Evolutionary conservation across 106 monocot genomes (phyloP), one percentile per base, ranked within the genome.

Genomic region (Phalaenopsis aphrodite): DNA sequence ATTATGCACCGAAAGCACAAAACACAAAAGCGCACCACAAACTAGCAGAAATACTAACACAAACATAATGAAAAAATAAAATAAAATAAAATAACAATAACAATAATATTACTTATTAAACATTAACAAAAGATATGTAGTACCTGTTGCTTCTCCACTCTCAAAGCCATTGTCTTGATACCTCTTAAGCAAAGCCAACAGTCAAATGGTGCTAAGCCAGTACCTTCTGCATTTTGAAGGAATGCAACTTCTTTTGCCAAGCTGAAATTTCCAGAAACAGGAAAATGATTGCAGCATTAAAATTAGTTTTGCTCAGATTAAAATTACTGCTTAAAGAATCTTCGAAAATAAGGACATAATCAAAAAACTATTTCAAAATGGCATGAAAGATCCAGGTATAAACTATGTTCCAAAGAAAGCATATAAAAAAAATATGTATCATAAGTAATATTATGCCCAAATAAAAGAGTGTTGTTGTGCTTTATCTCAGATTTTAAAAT

Each of bases 71-170:
- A 69, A 14, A 37, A 21, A 69, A 39, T 14, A 38, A 30, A 30
- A 30, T 30, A 30, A 30, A 30, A 30, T 30, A 30, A 30, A 30
- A 69, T 10, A 69, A 39, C 38, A 69, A 69, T 69, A 69, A 3
- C 38, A 69, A 69, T 38, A 69, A 69, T 39, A 39, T 37, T 69
- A 39, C 11, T 69, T 24, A 18, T 66, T 5, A 66, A 24, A 30
- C n/a, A 66, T 66, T 37, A 69, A 23, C 64, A 71, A 71, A 43
- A 5, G 43, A 17, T 74, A 18, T 19, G 43, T 39, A 74, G 16
- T 55, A 99, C 99, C 91, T 99, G 99, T 79, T 99, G 99, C 75
- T 93, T 95, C 83, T 99, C 95, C 55, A 99, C 88, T 75, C 99
- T 89, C 79, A 99, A 85, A 78, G 93, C 88, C 99, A 99, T 93